Base-by-base conservation (phyloP, 371 early-diverging fungal species). In the Mucor circinelloides region DNA sequence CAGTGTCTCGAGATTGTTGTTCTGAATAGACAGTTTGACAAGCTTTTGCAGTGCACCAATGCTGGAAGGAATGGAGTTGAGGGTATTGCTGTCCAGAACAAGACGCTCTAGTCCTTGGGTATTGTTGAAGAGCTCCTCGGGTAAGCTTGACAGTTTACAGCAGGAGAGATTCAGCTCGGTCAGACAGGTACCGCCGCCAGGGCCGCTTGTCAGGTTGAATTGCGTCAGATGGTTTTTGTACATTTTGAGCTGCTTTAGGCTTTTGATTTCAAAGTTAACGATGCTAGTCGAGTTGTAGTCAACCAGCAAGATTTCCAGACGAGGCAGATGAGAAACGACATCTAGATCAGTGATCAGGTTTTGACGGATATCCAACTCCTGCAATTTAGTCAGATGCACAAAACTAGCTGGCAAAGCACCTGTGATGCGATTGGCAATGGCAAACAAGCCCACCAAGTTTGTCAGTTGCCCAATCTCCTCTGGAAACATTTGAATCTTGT, bases 401-500 rank as follows among this genome's bases (percentile, higher is more conserved):
- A 95, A 81, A 2, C 82, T 79, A 28, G 72, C 69, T 3, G 95
- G 93, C 10, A 95, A 74, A 17, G 76, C 74, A 1, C 93, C 93
- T 0, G 84, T 75, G 25, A 94, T 80, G 38, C 84, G 73, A 67
- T 95, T 95, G 10, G 91, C 93, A 69, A 90, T 89, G 5, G 94
- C 78, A 50, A 83, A 79, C 17, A 97, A 75, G 8, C 77, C 73
- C 31, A 77, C 67, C 31, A 97, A 70, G 21, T 86, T 78, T 2
- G 65, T 67, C 23, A 96, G 75, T 3, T 90, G 76, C 5, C 92
- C 86, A 50, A 96, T 92, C 30, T 84, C 85, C 2, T 90, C 86
- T 10, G 96, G 94, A 17, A 96, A 78, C 10, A 68, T 78, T 5
- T 86, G 70, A 15, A 97, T 93, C 58, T 91, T 87, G 76, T 95